Conservation (phyloP, 2,329 filamentous ascomycete species). For the Phialemonium atrogriseum region DNA sequence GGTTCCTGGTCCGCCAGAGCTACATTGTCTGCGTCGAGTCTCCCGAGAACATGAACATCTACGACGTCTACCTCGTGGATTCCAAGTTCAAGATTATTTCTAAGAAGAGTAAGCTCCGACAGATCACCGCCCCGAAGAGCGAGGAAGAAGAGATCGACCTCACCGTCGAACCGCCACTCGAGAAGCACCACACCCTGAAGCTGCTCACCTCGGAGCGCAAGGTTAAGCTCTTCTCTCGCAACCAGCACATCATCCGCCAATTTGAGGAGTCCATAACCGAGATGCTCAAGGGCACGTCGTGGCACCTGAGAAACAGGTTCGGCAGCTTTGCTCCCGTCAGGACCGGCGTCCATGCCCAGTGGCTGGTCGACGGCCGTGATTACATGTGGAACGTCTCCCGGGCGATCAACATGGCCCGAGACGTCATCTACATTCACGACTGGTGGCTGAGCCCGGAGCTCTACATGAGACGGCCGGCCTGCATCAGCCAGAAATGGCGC, state of each 20-base stretch:
- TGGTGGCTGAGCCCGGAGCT: conserved; percentile 98
- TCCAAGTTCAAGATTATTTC: conserved; percentile 75
- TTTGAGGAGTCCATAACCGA: conserved; percentile 88
- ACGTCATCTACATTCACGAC: conserved; percentile 98
- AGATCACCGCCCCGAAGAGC: conserved; percentile 37
- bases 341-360: conserved; percentile 80
- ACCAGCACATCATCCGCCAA: conserved; percentile 80
- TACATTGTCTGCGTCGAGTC: conserved; percentile 98
- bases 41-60: conserved; percentile 96
- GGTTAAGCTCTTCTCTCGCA: conserved; percentile 82
- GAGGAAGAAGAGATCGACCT: conserved; percentile 30
- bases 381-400: conserved; percentile 99
- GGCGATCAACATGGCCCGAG: conserved; percentile 92
- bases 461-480: conserved; percentile 87
- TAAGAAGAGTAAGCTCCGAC: conserved; percentile 52
- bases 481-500: conserved; percentile 97
- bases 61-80: conserved; percentile 97
- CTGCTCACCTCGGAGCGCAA: conserved; percentile 89
- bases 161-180: conserved; percentile 24
- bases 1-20: conserved; percentile 96
- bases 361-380: conserved; percentile 92
- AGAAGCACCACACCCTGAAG: conserved; percentile 75
- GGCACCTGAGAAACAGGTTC: conserved; percentile 79
- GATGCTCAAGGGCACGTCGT: conserved; percentile 76
- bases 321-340: conserved; percentile 90